Base-by-base conservation (phyloP, 768 basidiomycete species). In the Hydnomerulius pinastri region DNA sequence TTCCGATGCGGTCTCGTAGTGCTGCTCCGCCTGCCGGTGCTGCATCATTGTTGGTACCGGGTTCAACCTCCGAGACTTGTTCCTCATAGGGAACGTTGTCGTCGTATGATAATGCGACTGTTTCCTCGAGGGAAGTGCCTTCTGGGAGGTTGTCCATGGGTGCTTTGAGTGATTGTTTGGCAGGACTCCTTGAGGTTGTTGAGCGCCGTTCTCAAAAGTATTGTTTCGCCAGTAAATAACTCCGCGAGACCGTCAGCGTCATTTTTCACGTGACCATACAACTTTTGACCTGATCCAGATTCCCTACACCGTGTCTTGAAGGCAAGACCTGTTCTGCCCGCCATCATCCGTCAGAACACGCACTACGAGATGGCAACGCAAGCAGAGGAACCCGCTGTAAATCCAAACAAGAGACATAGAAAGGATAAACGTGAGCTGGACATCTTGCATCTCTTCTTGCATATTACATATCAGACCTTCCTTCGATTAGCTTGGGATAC, bases 401-500 rank as follows among this genome's bases (percentile, higher is more conserved):
- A 78, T 70, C 93, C 95, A 70, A 94, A 93, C 74, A 94, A 92
- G 73, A 76, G 82, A 38, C 87, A 92, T 67, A 79, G 94, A 55
- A 97, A 97, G 66, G 94, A 97, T 7, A 98, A 98, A 73, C 95
- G 95, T 96, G 63, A 65, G 92, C 72, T 8, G 35, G 25, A 2
- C 18, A 17, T 43, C 13, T 23, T 3, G 13, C 17, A 20, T 12
- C n/a, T 2, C 10, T 2, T 51, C 5, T 29, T 12, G 9, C 20
- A 7, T 18, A 36, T 43, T 37, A n/a, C n/a, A n/a, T n/a, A n/a
- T 37, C 53, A 62, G 47, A 66, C 55, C 42, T 48, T 27, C 52
- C 45, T 61, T 45, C 58, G 25, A 48, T 57, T 54, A 98, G 96
- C 95, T 64, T 98, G 96, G 96, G 96, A 98, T 65, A 98, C 95